Base-by-base conservation (phyloP, 2,329 filamentous ascomycete species). In the Cladobotryum protrusum region DNA sequence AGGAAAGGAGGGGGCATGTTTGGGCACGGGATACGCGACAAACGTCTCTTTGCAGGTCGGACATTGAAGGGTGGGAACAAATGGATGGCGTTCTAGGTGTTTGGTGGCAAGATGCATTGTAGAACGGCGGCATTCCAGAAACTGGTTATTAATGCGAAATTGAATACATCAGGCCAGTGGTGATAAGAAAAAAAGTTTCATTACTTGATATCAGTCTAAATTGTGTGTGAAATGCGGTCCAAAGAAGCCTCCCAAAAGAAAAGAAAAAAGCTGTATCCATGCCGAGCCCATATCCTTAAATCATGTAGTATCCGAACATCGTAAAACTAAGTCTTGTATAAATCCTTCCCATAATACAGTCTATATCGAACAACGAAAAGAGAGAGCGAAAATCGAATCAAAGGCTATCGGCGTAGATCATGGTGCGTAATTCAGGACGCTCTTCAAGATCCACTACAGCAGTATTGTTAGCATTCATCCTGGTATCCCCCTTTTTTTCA, bases 401-500 rank as follows among this genome's bases (percentile, higher is more conserved):
- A n/a, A 7, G 7, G 24, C 11, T 8, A 29, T 29, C 6, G 24
- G 11, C 24, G 4, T 29, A 29, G 2, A 18, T 40, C 42, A 39
- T 54, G 52, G 64, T 1, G 53, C 59, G 43, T 76, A 76, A 46
- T 76, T 77, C 32, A 77, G 65, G 13, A 77, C 75, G 13, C 67
- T 70, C 49, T 76, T 78, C n/a, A 81, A 63, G 35, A 91, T 78
- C 89, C 89, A 95, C 58, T 77, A 35, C 3, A 13, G 14, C 24
- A 29, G 19, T 7, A 32, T 34, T 5, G 7, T 51, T 9, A 49
- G 46, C 29, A 37, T 9, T 18, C 14, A 13, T n/a, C 18, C 6
- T 33, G n/a, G n/a, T n/a, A n/a, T n/a, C n/a, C n/a, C n/a, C n/a
- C n/a, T n/a, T n/a, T n/a, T n/a, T n/a, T n/a, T n/a, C n/a, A n/a